These are phyloP conservation scores for Colletotrichum trifolii DNA, from an alignment of 2,329 filamentous ascomycete species.

Conservation along the genomic window DNA sequence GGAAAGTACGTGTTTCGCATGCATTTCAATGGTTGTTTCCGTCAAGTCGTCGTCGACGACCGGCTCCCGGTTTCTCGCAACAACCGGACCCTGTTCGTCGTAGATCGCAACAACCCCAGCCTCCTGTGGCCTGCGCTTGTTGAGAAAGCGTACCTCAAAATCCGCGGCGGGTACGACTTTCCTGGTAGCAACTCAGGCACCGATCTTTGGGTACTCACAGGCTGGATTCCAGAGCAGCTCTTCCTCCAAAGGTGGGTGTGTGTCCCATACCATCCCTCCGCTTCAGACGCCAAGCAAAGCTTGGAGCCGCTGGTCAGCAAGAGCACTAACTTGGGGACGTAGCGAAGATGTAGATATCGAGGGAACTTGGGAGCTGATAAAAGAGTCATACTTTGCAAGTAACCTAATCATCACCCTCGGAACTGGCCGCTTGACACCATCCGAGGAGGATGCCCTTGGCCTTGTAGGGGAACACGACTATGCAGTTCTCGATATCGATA, in stretches of 20 bases:
- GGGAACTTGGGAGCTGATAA: slow-evolving; percentile 81
- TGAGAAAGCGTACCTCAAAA: slow-evolving; percentile 96
- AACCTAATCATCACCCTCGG: slow-evolving; percentile 91
- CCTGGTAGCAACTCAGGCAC: slow-evolving; percentile 97
- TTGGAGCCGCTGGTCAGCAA: neutral
- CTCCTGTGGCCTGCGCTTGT: slow-evolving; percentile 91
- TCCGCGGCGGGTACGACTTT: slow-evolving; percentile 96
- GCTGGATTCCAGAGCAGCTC: slow-evolving; percentile 97
- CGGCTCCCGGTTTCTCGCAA: slow-evolving; percentile 82
- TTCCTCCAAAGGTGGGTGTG: slow-evolving; percentile 78
- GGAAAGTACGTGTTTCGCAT: slow-evolving; percentile 94
- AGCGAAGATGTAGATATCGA: slow-evolving; percentile 83
- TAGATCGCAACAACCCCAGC: slow-evolving; percentile 84
- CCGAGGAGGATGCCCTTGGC: slow-evolving; percentile 83
- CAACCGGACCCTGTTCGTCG: slow-evolving; percentile 82
- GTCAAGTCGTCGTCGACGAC: slow-evolving; percentile 90
- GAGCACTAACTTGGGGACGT: slow-evolving; percentile 8
- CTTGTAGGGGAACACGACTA: slow-evolving; percentile 94
- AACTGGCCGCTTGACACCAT: slow-evolving; percentile 81
- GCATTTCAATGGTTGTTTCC: slow-evolving; percentile 94
- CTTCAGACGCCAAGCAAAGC: too few species aligned
- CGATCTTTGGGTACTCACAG: slow-evolving; percentile 90
- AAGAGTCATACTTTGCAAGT: slow-evolving; percentile 77
- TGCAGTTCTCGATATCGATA: slow-evolving; percentile 84
- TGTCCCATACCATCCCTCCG: neutral